Evolutionary conservation across 169 alveolate species (phyloP).

Genomic region (Eimeria falciformis): DNA sequence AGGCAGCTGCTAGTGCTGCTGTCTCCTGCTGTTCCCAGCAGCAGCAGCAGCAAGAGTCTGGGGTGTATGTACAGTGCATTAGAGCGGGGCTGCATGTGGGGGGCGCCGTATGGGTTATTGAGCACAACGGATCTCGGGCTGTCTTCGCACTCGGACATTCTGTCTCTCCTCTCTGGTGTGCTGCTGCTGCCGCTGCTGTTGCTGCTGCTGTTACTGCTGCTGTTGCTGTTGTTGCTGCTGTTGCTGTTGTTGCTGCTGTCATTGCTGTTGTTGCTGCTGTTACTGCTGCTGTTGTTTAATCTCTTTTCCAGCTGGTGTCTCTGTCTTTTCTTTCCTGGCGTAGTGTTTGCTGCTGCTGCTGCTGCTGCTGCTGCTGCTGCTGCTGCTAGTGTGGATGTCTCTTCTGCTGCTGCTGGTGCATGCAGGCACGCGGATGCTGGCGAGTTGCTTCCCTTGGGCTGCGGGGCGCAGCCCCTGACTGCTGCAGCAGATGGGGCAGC

Average conservation of each 20-base stretch:
- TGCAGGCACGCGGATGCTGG: slow-evolving; percentile 50
- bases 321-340: background rate
- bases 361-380: slow-evolving; percentile 15
- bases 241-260: slow-evolving; percentile 3
- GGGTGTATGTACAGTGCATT: slow-evolving; percentile 25
- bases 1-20: background rate
- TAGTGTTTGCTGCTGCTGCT: background rate
- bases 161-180: slow-evolving; percentile 6
- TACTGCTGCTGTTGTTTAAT: background rate
- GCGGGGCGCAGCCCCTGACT: slow-evolving; percentile 60
- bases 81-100: slow-evolving; percentile 1
- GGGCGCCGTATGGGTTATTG: background rate
- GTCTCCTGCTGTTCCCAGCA: slow-evolving; percentile 48
- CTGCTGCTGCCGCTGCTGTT: background rate
- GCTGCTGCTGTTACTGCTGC: slow-evolving; percentile 1
- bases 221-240: background rate
- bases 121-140: background rate
- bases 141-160: slow-evolving; percentile 2
- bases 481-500: slow-evolving; percentile 32
- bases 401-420: slow-evolving; percentile 28
- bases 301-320: no score
- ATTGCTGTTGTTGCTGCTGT: background rate
- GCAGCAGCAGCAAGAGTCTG: slow-evolving; percentile 28
- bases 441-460: slow-evolving; percentile 46
- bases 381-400: slow-evolving; percentile 5